These are phyloP conservation scores for Suhomyces prunicola DNA, from an alignment of 805 yeast genomes.

Conservation along the genomic window DNA sequence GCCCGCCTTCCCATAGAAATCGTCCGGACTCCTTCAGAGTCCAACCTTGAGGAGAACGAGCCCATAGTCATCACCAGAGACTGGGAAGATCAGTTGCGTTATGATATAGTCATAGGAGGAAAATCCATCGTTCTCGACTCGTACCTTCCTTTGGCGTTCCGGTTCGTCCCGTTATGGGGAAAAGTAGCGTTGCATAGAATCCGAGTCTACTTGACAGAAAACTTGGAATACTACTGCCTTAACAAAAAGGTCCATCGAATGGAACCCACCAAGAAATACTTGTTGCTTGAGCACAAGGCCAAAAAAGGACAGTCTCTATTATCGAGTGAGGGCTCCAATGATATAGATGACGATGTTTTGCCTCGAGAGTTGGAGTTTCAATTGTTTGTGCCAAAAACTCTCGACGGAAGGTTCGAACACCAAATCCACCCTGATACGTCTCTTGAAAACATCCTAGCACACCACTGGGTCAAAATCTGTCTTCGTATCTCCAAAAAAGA, in stretches of 20 bases:
- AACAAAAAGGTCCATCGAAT: conserved; percentile 85
- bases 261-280: conserved; percentile 82
- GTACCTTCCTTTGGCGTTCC: conserved; percentile 77
- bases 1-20: conserved; percentile 64
- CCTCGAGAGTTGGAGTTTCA: conserved; percentile 84
- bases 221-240: conserved; percentile 83
- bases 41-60: conserved; percentile 82
- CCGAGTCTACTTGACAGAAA: conserved; percentile 82
- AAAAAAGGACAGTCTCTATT: conserved; percentile 45
- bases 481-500: conserved; percentile 72
- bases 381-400: conserved; percentile 72
- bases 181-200: conserved; percentile 85
- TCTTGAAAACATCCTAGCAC: conserved; percentile 73
- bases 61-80: conserved; percentile 87
- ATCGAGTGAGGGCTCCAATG: conserved; percentile 17
- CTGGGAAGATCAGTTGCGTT: conserved; percentile 90
- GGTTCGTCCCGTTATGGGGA: conserved; percentile 75
- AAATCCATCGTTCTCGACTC: conserved; percentile 84
- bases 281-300: conserved; percentile 79
- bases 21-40: conserved; percentile 73
- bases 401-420: conserved; percentile 49
- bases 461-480: conserved; percentile 94
- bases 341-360: conserved; percentile 49
- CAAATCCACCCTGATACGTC: conserved; percentile 82
- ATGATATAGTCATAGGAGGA: conserved; percentile 88